Evolutionary conservation across 345 rosid genomes (phyloP), one percentile per base, ranked within the genome.

Genomic region (Aegle marmelos): DNA sequence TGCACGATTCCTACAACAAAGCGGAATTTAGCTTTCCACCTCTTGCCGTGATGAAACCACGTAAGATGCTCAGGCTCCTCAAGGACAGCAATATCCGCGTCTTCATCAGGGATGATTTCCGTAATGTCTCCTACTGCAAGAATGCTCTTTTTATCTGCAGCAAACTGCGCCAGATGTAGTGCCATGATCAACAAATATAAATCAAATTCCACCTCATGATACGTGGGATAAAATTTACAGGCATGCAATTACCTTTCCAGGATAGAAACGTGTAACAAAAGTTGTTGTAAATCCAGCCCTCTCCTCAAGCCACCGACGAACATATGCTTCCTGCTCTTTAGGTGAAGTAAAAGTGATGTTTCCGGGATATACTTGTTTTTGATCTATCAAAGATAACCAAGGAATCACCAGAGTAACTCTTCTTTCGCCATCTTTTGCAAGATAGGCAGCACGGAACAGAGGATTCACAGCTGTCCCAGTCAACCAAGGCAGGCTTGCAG

Each of bases 41-140:
- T 91, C 83, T 89, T 91, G 58, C 99, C 98, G 79, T 96, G 99
- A 85, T 96, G 99, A 82, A 89, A 96, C 99, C 99, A 96, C 4
- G 99, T 96, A 50, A 96, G 97, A 86, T 96, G 98, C 83, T 96
- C 98, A 14, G 98, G 99, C 86, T 94, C 99, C 82, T 96, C 98
- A n/a, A 96, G 97, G 83, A 96, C 94, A 60, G 97, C 95, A 80
- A 96, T 69, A 78, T 94, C 97, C 3, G 95, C 98, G 76, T 89
- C 97, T 76, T 91, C 95, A 82, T 91, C 94, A 25, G 93, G 84
- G 73, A 94, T 91, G 70, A 84, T 74, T 71, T 90, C 91, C 0
- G 97, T 85, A 61, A 94, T 96, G 82, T 94, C 99, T 57, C 98
- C 99, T 6, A 87, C 97, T 58, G 95, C 86, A 79, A 96, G 91